Evolutionary conservation across 257 asterid species (phyloP), one percentile per base, ranked within the genome.

Genomic region (Thymus quinquecostatus): DNA sequence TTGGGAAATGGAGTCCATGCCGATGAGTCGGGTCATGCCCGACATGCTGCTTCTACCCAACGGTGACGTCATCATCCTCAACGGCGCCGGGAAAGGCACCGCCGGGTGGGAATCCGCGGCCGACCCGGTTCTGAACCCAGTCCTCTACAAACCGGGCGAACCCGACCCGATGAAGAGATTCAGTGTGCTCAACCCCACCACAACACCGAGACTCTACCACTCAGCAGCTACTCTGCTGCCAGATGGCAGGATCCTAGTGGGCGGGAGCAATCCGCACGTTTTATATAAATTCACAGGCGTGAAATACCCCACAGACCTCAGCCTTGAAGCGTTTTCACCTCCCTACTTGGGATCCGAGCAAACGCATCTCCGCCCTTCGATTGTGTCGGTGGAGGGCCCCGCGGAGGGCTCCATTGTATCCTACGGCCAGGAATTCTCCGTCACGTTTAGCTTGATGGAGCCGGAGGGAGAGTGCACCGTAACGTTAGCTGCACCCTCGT

Each of bases 71-170:
- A 65, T 92, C 4, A 76, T 93, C 2, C 5, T 93, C 1, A 93
- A 93, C 58, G 98, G 98, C 3, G 97, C 96, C 2, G 80, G 76
- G 0, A 85, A 47, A 1, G 97, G 98, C 1, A 76, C 97, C 0
- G 98, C 92, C 74, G 98, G 97, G 51, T 93, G 98, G 97, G 97
- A 93, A n/a, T 49, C 41, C 8, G 97, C 88, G n/a, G 74, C 69
- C 0, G 83, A 81, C 78, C 98, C 97, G 66, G 95, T 94, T 21
- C 34, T 85, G 6, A 56, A 81, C 67, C 96, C 97, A 55, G 69
- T 94, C 29, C 53, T 91, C 0, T 94, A 93, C 79, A 14, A 41
- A 2, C 85, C 96, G 5, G 47, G 36, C 1, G 81, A 79, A 33
- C 50, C 79, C 6, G 82, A 81, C 64, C 70, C 69, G 81, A 13